These are phyloP conservation scores for Phytophthora sansomeana DNA, from an alignment of 352 stramenopile species.

Conservation along the genomic window DNA sequence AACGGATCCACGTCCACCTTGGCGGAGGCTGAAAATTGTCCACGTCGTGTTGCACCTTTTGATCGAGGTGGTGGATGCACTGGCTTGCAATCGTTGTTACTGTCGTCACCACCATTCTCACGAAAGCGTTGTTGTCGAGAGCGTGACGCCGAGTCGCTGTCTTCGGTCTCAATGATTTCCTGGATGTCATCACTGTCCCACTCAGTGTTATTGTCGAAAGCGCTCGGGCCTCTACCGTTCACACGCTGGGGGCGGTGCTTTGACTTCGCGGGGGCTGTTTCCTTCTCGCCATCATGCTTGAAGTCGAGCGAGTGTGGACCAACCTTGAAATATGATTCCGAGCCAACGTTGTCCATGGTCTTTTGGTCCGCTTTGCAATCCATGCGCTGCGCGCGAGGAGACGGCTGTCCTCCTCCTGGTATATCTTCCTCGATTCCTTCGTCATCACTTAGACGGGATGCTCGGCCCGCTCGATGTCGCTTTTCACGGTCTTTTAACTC, in stretches of 20 bases:
- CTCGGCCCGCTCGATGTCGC: conserved; percentile 10
- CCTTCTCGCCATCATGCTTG: conserved; percentile 28
- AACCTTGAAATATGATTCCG: conserved; percentile 23
- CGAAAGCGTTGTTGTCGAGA: conserved; percentile 5
- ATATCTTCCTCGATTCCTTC: conserved; percentile 88
- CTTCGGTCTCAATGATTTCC: conserved; percentile 81
- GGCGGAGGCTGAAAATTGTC: conserved; percentile 16
- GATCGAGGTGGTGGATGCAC: conserved; percentile 6
- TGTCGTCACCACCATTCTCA: conserved; percentile 3
- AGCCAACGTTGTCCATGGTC: background rate
- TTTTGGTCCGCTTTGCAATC: conserved; percentile 38
- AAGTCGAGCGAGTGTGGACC: conserved; percentile 42
- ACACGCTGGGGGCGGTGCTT: conserved; percentile 11
- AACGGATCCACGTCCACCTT: conserved; percentile 44
- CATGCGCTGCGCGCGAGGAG: background rate
- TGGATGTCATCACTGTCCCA: conserved; percentile 83
- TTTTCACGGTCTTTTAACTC: conserved; percentile 65
- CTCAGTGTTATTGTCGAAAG: conserved; percentile 52
- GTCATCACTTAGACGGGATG: conserved; percentile 38
- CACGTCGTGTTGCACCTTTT: conserved; percentile 19
- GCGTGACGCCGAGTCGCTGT: conserved; percentile 24
- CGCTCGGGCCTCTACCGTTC: conserved; percentile 11
- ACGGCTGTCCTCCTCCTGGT: conserved; percentile 43
- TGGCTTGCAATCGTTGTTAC: conserved; percentile 23
- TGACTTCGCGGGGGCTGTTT: conserved; percentile 21